Evolutionary conservation across 164 flowering plant species (phyloP).

Genomic region (Chimonanthus salicifolius): DNA sequence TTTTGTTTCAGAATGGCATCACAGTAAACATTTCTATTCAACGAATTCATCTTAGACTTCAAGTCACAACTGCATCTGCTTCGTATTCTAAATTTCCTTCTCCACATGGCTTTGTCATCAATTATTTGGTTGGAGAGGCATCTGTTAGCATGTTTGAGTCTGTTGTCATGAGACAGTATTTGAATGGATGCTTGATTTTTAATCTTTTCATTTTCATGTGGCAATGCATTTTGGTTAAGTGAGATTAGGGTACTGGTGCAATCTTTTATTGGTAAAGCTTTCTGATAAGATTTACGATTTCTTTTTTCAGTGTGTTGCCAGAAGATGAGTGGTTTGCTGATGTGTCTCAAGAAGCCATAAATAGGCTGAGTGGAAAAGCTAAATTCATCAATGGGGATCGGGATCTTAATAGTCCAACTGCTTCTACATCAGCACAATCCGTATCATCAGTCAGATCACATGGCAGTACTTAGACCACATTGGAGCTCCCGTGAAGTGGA

Average conservation of each 20-base stretch:
- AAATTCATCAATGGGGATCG: slow-evolving; percentile 65
- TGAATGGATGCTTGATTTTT: too few species aligned
- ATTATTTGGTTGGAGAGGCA: not conserved
- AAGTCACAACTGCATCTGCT: not conserved
- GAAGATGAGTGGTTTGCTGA: slow-evolving; percentile 92
- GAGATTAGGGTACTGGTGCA: not conserved
- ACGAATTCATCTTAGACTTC: too few species aligned
- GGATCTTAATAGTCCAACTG: slow-evolving; percentile 88
- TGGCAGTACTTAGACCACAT: slow-evolving; percentile 56
- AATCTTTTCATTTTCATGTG: not conserved
- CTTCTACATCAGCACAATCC: slow-evolving; percentile 95
- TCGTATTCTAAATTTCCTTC: not conserved
- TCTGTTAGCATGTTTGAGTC: not conserved
- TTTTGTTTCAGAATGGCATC: not conserved
- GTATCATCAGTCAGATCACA: slow-evolving; percentile 82
- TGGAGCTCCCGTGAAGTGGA: not conserved
- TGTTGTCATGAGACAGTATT: not conserved
- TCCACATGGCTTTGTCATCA: not conserved
- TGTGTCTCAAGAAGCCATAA: slow-evolving; percentile 74
- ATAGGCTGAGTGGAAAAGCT: slow-evolving; percentile 69
- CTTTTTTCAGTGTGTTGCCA: slow-evolving; percentile 61
- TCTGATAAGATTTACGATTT: not conserved
- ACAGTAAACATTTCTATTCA: not conserved
- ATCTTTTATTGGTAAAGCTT: not conserved
- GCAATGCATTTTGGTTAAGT: not conserved